A percentile compares a stretch with the other conserved stretches of the same genome.
Conservation (phyloP, 2,329 filamentous ascomycete species). For the Chaetoscypha palmicola region DNA sequence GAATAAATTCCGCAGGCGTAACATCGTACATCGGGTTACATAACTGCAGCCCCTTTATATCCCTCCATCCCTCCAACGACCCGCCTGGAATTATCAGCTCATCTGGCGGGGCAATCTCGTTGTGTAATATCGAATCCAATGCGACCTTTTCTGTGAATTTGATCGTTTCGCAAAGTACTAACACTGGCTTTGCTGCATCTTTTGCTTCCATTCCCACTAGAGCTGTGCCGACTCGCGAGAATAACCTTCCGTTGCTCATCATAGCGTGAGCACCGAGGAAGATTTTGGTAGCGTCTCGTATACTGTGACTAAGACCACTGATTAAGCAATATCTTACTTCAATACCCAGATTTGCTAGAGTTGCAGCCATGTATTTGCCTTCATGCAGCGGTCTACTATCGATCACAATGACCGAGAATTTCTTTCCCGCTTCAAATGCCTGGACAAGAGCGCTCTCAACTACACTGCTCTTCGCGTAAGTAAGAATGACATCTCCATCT, state of each 20-base stretch:
- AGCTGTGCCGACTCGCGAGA: constrained; percentile 80
- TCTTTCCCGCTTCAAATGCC: constrained; percentile 62
- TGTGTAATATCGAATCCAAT: constrained; percentile 86
- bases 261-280: constrained; percentile 88
- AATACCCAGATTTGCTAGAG: constrained; percentile 60
- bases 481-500: constrained; percentile 75
- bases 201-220: constrained; percentile 79
- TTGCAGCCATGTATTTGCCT: constrained; percentile 63
- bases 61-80: constrained; percentile 45
- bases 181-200: constrained; percentile 68
- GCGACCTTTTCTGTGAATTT: constrained; percentile 91
- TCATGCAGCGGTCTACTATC: constrained; percentile 69
- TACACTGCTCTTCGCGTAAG: constrained; percentile 78
- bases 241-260: constrained; percentile 89
- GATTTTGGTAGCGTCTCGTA: constrained; percentile 56
- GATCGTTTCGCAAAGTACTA: constrained; percentile 87
- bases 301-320: constrained; percentile 66
- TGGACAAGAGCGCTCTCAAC: constrained; percentile 75
- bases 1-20: constrained; percentile 78
- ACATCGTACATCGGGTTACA: constrained; percentile 84
- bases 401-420: constrained; percentile 77
- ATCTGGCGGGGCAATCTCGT: constrained; percentile 78
- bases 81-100: constrained; percentile 42
- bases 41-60: constrained; percentile 53
- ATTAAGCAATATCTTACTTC: constrained; percentile 76